These are phyloP conservation scores for Chlorella sp. DNA, from an alignment of 139 green algal species.

Conservation along the genomic window DNA sequence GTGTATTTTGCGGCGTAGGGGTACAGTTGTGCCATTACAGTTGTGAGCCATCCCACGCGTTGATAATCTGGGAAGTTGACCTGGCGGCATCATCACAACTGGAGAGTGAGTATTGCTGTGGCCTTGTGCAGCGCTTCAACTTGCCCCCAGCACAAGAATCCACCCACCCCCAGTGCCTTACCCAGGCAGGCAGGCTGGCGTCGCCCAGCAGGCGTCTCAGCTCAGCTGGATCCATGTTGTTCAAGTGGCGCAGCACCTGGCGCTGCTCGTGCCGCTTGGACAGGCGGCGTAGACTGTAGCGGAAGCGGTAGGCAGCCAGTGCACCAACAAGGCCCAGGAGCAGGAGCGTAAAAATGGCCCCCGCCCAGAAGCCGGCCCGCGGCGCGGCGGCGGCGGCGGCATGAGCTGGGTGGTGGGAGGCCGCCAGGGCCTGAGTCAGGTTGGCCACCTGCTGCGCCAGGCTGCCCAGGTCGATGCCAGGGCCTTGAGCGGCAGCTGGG, in stretches of 20 bases:
- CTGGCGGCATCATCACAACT: too few species aligned
- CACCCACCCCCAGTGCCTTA: background rate
- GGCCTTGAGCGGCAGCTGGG: too few species aligned
- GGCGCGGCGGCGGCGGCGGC: too few species aligned
- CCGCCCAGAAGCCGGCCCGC: too few species aligned
- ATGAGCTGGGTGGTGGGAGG: too few species aligned
- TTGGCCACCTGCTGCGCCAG: too few species aligned
- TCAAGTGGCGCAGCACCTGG: conserved; percentile 1
- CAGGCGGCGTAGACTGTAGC: background rate
- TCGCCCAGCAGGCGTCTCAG: conserved; percentile 13
- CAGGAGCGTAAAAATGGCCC: background rate
- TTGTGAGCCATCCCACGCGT: conserved; percentile 3
- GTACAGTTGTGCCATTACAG: background rate
- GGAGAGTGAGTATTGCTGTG: too few species aligned
- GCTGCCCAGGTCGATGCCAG: too few species aligned
- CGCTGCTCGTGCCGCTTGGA: background rate
- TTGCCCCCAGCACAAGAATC: background rate
- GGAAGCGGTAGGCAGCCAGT: background rate
- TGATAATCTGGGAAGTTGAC: conserved; percentile 3
- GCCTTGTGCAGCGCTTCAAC: too few species aligned
- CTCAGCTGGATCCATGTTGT: background rate
- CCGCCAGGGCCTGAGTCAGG: too few species aligned
- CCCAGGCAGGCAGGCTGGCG: conserved; percentile 10
- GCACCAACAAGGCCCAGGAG: background rate
- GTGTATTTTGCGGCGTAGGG: background rate